Base-by-base conservation (phyloP, 2,329 filamentous ascomycete genomes). In the Aspergillus versicolor region DNA sequence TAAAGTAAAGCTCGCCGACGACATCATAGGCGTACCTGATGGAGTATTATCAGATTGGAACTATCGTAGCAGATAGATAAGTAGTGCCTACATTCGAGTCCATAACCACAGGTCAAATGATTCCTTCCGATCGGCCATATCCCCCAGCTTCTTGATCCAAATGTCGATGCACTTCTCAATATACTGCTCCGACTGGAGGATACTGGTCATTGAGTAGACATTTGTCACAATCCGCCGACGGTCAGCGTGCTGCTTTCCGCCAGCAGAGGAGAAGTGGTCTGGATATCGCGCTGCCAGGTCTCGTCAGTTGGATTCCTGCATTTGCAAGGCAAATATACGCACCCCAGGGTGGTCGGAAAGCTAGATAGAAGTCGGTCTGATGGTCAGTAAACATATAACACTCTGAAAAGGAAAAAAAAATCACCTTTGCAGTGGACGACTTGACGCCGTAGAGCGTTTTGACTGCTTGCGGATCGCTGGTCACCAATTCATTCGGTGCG, bases 21-120 rank as follows among this genome's bases (percentile, higher is more conserved):
- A 77, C 70, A 52, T 80, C 77, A 68, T 75, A 79, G 3, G 76
- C 67, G 57, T 71, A 76, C 71, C 72, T 74, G 45, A 21, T 21
- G 21, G 21, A 21, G 21, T 21, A 21, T 21, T 21, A 21, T 21
- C 21, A 4, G 21, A 21, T 21, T 4, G 4, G 21, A 21, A 21
- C 4, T 21, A 21, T 21, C 21, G 21, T 21, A 3, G 19, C 5
- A 21, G 11, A n/a, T 38, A 13, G 32, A 13, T 8, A 3, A 22
- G 21, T 5, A 12, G 11, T 17, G 34, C 62, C 52, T 63, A 67
- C 67, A 68, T 65, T 57, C 67, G 61, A 12, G 64, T 24, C 68
- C 66, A 70, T 41, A 58, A 41, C 13, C 62, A 60, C 32, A 70
- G 49, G 56, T 70, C 66, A 37, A 69, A 58, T 1, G 61, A 54